Evolutionary conservation across 1,284 basidiomycete genomes (phyloP).

Genomic region (Kalmanozyma brasiliensis): DNA sequence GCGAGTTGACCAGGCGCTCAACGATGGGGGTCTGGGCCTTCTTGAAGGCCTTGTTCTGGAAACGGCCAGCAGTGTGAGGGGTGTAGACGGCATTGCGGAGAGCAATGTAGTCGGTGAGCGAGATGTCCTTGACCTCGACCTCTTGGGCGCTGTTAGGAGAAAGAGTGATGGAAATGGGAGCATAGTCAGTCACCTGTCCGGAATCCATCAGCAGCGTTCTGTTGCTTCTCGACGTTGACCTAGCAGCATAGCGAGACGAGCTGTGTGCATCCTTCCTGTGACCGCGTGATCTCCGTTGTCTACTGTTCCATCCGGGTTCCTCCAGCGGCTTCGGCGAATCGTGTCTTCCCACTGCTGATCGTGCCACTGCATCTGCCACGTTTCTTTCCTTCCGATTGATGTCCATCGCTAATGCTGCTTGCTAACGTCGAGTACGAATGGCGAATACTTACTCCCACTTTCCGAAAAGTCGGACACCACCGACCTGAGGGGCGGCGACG

Average conservation of each 20-base stretch:
- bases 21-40: constrained; percentile 99
- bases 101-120: constrained; percentile 89
- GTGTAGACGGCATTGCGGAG: constrained; percentile 97
- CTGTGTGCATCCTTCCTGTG: no score
- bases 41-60: constrained; percentile 99
- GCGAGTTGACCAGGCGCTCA: constrained; percentile 96
- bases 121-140: constrained; percentile 98
- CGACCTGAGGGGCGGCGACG: constrained; percentile 61
- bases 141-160: constrained; percentile 70
- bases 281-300: no score
- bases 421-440: constrained; percentile 1
- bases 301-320: no score
- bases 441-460: constrained; percentile 63
- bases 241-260: not conserved
- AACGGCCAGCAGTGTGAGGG: constrained; percentile 97
- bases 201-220: not conserved
- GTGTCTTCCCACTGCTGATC: no score
- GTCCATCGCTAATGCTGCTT: constrained; percentile 10
- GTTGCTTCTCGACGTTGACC: not conserved
- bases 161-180: constrained; percentile 1
- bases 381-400: not conserved
- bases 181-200: constrained; percentile 21
- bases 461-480: constrained; percentile 65
- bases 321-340: no score
- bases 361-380: no score